Conservation (phyloP, 1,284 basidiomycete species). For the Tremellales sp. region DNA sequence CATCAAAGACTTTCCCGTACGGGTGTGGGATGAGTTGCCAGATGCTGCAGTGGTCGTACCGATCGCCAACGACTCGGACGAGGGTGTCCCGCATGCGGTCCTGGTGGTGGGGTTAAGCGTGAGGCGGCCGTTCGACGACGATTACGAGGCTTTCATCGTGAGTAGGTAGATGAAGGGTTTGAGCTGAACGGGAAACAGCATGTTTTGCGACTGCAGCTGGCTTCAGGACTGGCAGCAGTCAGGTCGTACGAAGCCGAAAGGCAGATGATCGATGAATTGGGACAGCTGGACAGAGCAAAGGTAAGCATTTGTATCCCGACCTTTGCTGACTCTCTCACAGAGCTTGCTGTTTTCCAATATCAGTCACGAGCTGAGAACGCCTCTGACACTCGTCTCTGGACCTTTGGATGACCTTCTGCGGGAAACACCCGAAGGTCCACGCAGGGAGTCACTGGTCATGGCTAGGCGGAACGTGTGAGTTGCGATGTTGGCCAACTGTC, state of each 20-base stretch:
- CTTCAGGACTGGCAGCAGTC: conserved; percentile 39
- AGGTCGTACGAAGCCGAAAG: conserved; percentile 45
- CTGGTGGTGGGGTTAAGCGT: conserved; percentile 48
- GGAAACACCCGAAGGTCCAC: conserved; percentile 28
- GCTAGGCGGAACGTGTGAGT: conserved; percentile 40
- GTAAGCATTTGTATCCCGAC: conserved; percentile 14
- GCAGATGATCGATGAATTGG: conserved; percentile 46
- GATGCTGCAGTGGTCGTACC: conserved; percentile 48
- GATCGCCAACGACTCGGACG: conserved; percentile 40
- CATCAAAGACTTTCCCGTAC: conserved; percentile 35
- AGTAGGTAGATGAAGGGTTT: conserved; percentile 6
- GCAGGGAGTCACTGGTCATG: conserved; percentile 41
- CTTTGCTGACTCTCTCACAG: conserved; percentile 1
- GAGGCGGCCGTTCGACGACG: conserved; percentile 41
- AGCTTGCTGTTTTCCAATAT: conserved; percentile 45
- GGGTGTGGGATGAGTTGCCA: conserved; percentile 46
- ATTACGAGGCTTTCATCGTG: conserved; percentile 44
- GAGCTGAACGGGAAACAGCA: conserved; percentile 16
- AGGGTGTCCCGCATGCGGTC: conserved; percentile 37
- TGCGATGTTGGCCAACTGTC: not conserved
- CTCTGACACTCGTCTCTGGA: conserved; percentile 46
- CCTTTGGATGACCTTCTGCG: conserved; percentile 40
- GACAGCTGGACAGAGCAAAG: conserved; percentile 48
- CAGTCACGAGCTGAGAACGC: conserved; percentile 48
- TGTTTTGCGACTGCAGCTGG: conserved; percentile 35